A percentile compares a stretch with the other conserved stretches of the same genome.
phyloP scores from a whole-genome alignment of 108 stramenopile species.

The Aurantiochytrium sp. region DNA sequence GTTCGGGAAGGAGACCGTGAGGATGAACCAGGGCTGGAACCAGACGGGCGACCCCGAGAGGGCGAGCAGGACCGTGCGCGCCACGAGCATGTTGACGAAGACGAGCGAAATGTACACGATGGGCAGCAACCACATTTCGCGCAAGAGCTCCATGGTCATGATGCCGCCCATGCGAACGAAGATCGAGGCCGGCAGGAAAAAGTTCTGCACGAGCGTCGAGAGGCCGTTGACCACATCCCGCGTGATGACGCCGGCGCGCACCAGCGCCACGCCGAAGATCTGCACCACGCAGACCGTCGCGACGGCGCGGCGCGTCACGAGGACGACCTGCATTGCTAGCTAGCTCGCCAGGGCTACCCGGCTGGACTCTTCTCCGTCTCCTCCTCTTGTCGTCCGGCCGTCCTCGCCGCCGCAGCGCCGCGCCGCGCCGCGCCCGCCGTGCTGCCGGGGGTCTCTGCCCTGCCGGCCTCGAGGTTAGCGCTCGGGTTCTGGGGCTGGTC shows the following conservation, averaged over 20 bases:
- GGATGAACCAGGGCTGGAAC: neutral
- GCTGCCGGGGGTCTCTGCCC: no score
- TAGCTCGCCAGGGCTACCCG: no score
- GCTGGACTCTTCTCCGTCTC: no score
- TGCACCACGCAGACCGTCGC: neutral
- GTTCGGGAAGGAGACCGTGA: conserved; percentile 1
- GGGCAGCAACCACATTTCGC: neutral
- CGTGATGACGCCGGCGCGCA: neutral
- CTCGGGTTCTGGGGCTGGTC: no score
- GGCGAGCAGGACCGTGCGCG: neutral
- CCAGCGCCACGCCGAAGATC: neutral
- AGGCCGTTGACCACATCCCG: neutral
- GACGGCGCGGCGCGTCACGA: neutral
- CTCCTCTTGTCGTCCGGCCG: no score
- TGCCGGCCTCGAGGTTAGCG: no score
- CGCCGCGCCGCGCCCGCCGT: no score
- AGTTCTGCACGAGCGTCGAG: neutral
- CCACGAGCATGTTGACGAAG: neutral
- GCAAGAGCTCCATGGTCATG: neutral
- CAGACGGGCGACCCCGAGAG: neutral
- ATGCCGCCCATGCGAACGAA: neutral
- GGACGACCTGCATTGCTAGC: no score
- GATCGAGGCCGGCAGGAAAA: neutral
- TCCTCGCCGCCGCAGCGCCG: no score
- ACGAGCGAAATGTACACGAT: neutral